Evolutionary conservation across 208 protist species (phyloP).

Genomic region (Leishmania braziliensis): DNA sequence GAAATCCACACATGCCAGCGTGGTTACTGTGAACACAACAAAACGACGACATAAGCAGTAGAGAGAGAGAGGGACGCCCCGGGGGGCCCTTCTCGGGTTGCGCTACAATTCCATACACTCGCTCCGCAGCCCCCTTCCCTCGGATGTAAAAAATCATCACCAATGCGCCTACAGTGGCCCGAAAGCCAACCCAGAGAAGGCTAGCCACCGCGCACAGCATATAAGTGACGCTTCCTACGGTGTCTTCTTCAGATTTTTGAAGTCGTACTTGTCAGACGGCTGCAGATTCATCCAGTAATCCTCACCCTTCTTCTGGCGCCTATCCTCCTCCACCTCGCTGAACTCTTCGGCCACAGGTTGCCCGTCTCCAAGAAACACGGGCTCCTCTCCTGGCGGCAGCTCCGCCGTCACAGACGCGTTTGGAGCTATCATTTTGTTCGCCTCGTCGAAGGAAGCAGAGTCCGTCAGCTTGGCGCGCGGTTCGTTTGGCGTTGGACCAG

Average conservation of each 20-base stretch:
- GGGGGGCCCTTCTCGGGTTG: not conserved
- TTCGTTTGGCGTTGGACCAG: constrained; percentile 81
- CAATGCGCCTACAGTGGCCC: not conserved
- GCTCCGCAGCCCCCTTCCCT: not conserved
- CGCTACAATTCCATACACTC: not conserved
- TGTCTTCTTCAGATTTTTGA: constrained; percentile 88
- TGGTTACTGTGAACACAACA: constrained; percentile 16
- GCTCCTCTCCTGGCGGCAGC: constrained; percentile 45
- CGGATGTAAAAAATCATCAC: not conserved
- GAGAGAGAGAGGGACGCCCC: not conserved
- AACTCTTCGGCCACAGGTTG: constrained; percentile 61
- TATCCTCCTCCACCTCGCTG: constrained; percentile 79
- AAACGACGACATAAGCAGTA: not conserved
- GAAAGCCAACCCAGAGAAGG: not conserved
- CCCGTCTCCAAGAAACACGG: constrained; percentile 43
- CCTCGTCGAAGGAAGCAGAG: constrained; percentile 87
- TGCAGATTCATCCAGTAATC: constrained; percentile 94
- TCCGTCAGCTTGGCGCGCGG: constrained; percentile 82
- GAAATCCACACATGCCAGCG: not conserved
- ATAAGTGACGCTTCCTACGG: constrained; percentile 38
- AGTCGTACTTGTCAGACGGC: constrained; percentile 90
- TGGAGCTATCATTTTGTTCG: constrained; percentile 90
- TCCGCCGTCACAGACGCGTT: constrained; percentile 66
- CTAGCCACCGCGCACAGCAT: not conserved
- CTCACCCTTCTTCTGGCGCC: constrained; percentile 88